Conservation (phyloP, 2,329 filamentous ascomycete species). For the Orbilia quercus region DNA sequence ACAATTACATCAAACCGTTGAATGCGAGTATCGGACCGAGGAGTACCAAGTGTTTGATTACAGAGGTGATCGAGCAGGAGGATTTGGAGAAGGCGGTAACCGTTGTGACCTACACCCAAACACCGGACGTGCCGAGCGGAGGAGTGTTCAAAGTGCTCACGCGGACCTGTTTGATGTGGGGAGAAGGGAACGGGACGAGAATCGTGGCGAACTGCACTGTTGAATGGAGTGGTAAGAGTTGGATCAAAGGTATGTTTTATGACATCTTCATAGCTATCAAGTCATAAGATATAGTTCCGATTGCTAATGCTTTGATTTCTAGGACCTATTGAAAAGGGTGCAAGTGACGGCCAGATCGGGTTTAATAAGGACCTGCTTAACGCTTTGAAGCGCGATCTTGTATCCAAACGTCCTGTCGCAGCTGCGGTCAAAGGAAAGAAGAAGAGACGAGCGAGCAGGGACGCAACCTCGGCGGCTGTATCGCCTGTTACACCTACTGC, state of each 20-base stretch:
- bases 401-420: conserved; percentile 69
- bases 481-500: conserved; percentile 63
- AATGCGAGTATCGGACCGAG: conserved; percentile 85
- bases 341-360: conserved; percentile 84
- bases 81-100: conserved; percentile 89
- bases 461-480: conserved; percentile 64
- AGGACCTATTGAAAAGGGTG: conserved; percentile 96
- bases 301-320: conserved; percentile 49
- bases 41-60: conserved; percentile 93
- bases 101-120: conserved; percentile 84
- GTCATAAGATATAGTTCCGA: conserved; percentile 6
- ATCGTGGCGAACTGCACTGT: conserved; percentile 88
- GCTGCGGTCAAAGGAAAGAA: conserved; percentile 61
- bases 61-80: conserved; percentile 82
- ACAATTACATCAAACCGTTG: conserved; percentile 91
- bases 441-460: conserved; percentile 70
- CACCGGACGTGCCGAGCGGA: conserved; percentile 92
- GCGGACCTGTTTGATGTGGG: conserved; percentile 94
- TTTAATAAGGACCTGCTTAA: conserved; percentile 85
- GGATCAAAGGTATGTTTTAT: conserved; percentile 81
- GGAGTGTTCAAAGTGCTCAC: conserved; percentile 93
- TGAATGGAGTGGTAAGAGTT: conserved; percentile 98
- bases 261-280: conserved; percentile 17
- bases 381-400: conserved; percentile 77
- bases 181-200: conserved; percentile 70